Percentiles rank a stretch among this genome's conserved stretches.
Evolutionary conservation across 129 eudicot species (phyloP).

Genomic region (Pseudognaphalium luteoalbum): DNA sequence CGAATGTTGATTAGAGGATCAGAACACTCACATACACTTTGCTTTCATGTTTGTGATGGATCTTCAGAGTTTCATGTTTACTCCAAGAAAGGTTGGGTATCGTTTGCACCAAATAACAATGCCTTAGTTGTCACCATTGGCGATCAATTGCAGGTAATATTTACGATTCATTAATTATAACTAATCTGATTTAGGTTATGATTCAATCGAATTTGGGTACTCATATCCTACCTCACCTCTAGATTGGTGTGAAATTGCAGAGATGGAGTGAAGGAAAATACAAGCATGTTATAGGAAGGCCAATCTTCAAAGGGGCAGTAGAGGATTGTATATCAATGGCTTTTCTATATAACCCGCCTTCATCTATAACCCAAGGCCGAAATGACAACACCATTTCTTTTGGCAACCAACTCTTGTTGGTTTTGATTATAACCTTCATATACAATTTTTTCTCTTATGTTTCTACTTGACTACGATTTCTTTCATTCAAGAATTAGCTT

Average conservation of each 20-base stretch:
- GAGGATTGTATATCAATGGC: constrained; percentile 61
- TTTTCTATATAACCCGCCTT: constrained; percentile 66
- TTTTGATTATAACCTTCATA: constrained; percentile 27
- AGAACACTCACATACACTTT: constrained; percentile 65
- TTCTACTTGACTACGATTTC: neutral
- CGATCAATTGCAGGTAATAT: constrained; percentile 73
- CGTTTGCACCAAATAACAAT: constrained; percentile 45
- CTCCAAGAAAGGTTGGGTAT: constrained; percentile 85
- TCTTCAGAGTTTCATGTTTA: constrained; percentile 80
- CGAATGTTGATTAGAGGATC: constrained; percentile 81
- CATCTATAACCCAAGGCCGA: constrained; percentile 14
- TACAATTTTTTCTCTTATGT: constrained; percentile 26
- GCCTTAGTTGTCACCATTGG: constrained; percentile 76
- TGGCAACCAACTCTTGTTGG: constrained; percentile 26
- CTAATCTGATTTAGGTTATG: neutral
- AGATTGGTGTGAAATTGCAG: constrained; percentile 41
- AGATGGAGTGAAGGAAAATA: constrained; percentile 66
- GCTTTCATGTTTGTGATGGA: constrained; percentile 66
- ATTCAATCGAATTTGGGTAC: neutral
- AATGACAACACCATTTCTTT: constrained; percentile 28
- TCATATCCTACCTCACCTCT: too few relatives aligned
- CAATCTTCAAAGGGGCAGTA: constrained; percentile 51
- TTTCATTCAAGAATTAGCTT: neutral
- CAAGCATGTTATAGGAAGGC: constrained; percentile 85
- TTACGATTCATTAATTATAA: neutral